phyloP scores from a whole-genome alignment of 139 green algal species.

The Chlorella sp. region DNA sequence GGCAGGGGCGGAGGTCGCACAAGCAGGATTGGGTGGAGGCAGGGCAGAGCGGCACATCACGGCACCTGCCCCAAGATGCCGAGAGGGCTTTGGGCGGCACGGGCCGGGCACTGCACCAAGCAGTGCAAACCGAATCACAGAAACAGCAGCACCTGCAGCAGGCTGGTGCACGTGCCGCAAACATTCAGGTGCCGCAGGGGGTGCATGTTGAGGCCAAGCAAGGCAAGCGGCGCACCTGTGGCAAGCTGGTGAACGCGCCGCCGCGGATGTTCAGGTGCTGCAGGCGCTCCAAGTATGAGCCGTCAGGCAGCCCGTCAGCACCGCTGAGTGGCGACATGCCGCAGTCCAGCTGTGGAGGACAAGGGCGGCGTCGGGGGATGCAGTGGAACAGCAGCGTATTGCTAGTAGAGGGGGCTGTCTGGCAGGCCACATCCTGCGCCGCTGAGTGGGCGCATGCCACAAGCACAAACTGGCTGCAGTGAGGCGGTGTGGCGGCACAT shows the following conservation, averaged over 20 bases:
- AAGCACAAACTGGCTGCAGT: neutral
- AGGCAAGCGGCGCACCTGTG: neutral
- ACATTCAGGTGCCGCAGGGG: too few species aligned
- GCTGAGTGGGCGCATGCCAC: neutral
- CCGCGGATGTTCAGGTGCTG: constrained; percentile 12
- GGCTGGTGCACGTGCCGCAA: too few species aligned
- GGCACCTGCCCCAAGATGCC: too few species aligned
- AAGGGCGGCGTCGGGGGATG: neutral
- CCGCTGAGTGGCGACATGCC: neutral
- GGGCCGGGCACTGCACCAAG: neutral
- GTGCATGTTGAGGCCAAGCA: too few species aligned
- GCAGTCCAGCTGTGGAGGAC: constrained; percentile 5
- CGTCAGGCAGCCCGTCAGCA: neutral
- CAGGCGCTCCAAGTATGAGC: constrained; percentile 7
- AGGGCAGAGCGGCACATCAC: too few species aligned
- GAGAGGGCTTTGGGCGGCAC: too few species aligned
- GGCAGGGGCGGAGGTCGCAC: too few species aligned
- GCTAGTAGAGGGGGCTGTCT: too few species aligned
- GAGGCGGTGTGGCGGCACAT: too few species aligned
- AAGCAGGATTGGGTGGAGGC: too few species aligned
- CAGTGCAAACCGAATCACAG: neutral
- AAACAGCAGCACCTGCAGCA: too few species aligned
- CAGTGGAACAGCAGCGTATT: neutral
- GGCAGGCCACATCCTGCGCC: too few species aligned
- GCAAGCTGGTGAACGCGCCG: neutral